phyloP scores from a whole-genome alignment of 2,329 filamentous ascomycete genomes.

The Neonectria magnoliae region DNA sequence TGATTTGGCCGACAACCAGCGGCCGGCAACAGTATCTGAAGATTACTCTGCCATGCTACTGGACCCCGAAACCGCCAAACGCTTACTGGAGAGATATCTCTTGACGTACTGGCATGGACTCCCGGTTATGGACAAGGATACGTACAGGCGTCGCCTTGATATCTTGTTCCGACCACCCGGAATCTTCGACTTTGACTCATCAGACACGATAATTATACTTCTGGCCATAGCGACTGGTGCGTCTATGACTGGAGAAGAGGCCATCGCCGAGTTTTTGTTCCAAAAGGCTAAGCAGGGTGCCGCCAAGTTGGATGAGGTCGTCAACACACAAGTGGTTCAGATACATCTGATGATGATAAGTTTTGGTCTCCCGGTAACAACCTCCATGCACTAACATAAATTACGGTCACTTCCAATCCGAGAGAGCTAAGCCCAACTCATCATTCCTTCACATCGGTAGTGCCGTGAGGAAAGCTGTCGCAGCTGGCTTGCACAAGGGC shows the following conservation, averaged over 20 bases:
- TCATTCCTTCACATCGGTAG: conserved; percentile 52
- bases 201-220: conserved; percentile 50
- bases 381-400: conserved; percentile 16
- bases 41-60: conserved; percentile 48
- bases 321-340: conserved; percentile 56
- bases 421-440: conserved; percentile 55
- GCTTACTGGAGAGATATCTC: conserved; percentile 53
- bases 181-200: conserved; percentile 46
- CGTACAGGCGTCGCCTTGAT: conserved; percentile 48
- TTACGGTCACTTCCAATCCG: conserved; percentile 56
- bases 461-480: conserved; percentile 54
- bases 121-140: conserved; percentile 48
- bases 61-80: conserved; percentile 49
- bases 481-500: conserved; percentile 56
- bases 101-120: conserved; percentile 51
- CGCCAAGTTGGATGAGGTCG: conserved; percentile 52
- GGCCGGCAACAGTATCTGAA: conserved; percentile 35
- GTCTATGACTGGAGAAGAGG: conserved; percentile 50
- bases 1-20: conserved; percentile 50
- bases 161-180: conserved; percentile 46
- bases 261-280: conserved; percentile 53
- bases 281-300: conserved; percentile 54
- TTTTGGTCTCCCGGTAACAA: background rate
- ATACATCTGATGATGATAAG: conserved; percentile 58
- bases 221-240: conserved; percentile 51